Evolutionary conservation across 257 asterid genomes (phyloP), one percentile per base, ranked within the genome.

Genomic region (Scutellaria baicalensis): DNA sequence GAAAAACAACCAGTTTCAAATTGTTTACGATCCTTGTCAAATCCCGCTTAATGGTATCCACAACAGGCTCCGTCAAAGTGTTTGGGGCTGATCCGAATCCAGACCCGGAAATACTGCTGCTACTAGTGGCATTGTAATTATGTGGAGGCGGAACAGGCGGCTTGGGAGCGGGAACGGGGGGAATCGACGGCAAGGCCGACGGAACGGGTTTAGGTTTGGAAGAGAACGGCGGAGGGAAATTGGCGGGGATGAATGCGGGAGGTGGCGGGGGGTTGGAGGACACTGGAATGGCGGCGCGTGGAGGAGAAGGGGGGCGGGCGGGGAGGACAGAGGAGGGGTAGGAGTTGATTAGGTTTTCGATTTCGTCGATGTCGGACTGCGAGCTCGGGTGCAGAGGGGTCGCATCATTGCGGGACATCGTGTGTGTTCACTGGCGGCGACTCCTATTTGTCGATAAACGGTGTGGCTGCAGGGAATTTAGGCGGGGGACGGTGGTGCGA

Each of bases 361-460:
- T 91, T 82, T 91, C 95, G 67, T 91, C 97, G 40, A 91, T 88
- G 78, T 91, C 96, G 40, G 95, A 91, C 81, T 91, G 97, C n/a
- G 91, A 88, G 43, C 88, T 74, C 27, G 85, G 68, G 72, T 89
- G 85, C 27, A 82, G 71, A 8, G 94, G 89, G 56, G 79, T 61
- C 44, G 86, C 77, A 71, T 79, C 84, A 43, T 74, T 69, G 56
- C 77, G 76, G 49, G 95, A 85, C 92, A 89, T 85, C 59, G 23
- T 66, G 62, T 13, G 54, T 65, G 67, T 12, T 55, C 5, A 3
- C 49, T 5, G 17, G 5, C 4, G 33, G 33, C 33, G 33, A 27
- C 33, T 27, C 33, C 33, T 27, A 27, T 27, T 27, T 27, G 4
- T 27, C 0, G 33, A 27, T 4, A 27, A 27, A 27, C 33, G 33